phyloP scores from a whole-genome alignment of 2,329 filamentous ascomycete species.

The Ambrosiella xylebori region DNA sequence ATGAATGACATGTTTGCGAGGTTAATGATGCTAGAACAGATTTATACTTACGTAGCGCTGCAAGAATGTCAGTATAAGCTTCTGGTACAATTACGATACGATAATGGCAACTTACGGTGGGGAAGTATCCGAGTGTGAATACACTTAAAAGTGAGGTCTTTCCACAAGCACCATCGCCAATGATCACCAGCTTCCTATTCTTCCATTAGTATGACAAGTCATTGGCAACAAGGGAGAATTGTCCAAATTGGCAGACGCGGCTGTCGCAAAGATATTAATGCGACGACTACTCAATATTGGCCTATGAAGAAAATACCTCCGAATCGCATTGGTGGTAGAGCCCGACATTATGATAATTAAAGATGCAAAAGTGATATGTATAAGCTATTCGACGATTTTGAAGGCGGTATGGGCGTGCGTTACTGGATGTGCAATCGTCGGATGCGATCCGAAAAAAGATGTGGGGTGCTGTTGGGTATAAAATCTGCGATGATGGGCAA shows the following conservation, averaged over 20 bases:
- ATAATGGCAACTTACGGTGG: constrained; percentile 53
- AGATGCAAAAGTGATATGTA: background rate
- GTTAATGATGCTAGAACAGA: background rate
- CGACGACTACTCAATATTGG: background rate
- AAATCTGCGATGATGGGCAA: background rate
- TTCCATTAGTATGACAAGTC: background rate
- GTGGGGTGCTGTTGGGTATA: background rate
- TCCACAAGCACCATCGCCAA: constrained; percentile 91
- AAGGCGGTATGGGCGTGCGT: background rate
- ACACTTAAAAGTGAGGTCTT: constrained; percentile 96
- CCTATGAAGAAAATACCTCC: constrained; percentile 4
- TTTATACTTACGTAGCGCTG: constrained; percentile 40
- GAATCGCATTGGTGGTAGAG: constrained; percentile 10
- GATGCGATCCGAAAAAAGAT: background rate
- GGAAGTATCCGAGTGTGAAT: constrained; percentile 95
- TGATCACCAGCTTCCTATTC: constrained; percentile 81
- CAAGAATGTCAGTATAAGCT: background rate
- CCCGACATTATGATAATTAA: constrained; percentile 8
- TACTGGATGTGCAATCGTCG: background rate
- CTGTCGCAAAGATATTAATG: no score
- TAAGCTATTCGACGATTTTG: background rate
- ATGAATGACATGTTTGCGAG: background rate
- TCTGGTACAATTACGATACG: constrained; percentile 9
- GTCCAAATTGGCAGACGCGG: no score
- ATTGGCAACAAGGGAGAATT: no score